A percentile compares a stretch with the other conserved stretches of the same genome.
These are phyloP conservation scores for Mycotypha africana DNA, from an alignment of 371 early-diverging fungal genomes.

Conservation along the genomic window DNA sequence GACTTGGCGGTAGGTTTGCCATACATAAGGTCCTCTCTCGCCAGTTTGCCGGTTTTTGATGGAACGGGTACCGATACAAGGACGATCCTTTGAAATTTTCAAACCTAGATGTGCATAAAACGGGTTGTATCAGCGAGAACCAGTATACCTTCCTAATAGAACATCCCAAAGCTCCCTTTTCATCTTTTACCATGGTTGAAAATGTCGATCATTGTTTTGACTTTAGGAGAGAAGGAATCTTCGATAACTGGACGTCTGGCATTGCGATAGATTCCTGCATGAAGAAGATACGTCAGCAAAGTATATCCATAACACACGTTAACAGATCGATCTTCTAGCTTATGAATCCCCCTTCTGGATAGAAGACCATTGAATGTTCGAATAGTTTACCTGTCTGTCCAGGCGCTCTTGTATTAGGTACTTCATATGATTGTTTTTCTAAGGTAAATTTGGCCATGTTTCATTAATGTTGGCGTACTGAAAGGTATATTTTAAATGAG, in stretches of 20 bases:
- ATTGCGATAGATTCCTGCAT: slow-evolving; percentile 35
- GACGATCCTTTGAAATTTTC: slow-evolving; percentile 32
- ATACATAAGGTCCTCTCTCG: slow-evolving; percentile 65
- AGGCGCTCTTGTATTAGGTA: slow-evolving; percentile 33
- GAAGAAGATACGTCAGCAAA: neutral
- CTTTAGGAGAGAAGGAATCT: slow-evolving; percentile 28
- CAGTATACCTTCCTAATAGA: no score
- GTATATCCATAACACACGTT: no score
- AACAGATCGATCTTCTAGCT: no score
- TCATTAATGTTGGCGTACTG: no score
- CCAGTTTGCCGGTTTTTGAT: slow-evolving; percentile 43
- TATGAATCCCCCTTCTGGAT: no score
- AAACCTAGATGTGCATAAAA: slow-evolving; percentile 15
- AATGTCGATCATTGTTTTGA: slow-evolving; percentile 35
- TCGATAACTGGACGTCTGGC: slow-evolving; percentile 19
- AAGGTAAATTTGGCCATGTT: slow-evolving; percentile 21
- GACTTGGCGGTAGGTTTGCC: slow-evolving; percentile 74
- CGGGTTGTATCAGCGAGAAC: neutral
- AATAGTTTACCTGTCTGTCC: slow-evolving; percentile 45
- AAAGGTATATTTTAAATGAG: no score
- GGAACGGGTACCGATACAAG: slow-evolving; percentile 52
- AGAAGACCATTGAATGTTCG: no score
- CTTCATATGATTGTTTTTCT: slow-evolving; percentile 39
- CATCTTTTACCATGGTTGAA: slow-evolving; percentile 29
- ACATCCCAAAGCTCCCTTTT: no score